Base-by-base conservation (phyloP, 805 yeast species). In the Priceomyces melissophilus region DNA sequence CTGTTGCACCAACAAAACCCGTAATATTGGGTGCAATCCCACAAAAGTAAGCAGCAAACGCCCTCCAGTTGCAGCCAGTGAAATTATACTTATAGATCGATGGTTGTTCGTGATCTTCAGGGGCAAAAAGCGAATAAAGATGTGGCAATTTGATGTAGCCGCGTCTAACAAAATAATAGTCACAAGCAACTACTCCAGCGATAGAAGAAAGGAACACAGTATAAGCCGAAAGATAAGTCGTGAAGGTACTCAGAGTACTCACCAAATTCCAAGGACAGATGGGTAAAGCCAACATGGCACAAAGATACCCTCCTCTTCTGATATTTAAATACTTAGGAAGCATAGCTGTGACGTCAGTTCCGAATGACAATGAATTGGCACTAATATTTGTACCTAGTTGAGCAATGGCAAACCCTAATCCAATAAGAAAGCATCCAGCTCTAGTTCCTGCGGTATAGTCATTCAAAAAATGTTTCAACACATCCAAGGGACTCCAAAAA, bases 1-100 rank as follows among this genome's bases (percentile, higher is more conserved):
- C 86, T 16, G 86, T 80, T 8, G 89, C 88, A 47, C 95, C 88
- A 5, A 83, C 91, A 52, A 88, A 88, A 1, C 96, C 96, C 14
- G 84, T 84, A 55, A 88, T 82, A 54, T 87, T 88, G 35, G 95
- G 93, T 28, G 80, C 67, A 44, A 89, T 82, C 41, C 96, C 96
- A 49, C 82, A 73, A 48, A 88, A 59, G 58, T 88, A 88, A 1
- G 96, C 93, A 26, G 73, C 78, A 49, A 78, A 81, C 2, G 91
- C 96, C 59, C 95, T 74, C 93, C 95, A 86, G 58, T 87, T 87
- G 60, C 78, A 52, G 30, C 96, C 96, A 36, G 68, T 63, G 25
- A 54, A 63, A 53, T 76, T 73, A 64, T 77, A 87, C 64, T 74
- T 75, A 65, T 88, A 89, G 41, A 66, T 60, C 5, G 73, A 65